Conservation (phyloP, 495 filamentous ascomycete genomes). For the Achaetomiella virescens region DNA sequence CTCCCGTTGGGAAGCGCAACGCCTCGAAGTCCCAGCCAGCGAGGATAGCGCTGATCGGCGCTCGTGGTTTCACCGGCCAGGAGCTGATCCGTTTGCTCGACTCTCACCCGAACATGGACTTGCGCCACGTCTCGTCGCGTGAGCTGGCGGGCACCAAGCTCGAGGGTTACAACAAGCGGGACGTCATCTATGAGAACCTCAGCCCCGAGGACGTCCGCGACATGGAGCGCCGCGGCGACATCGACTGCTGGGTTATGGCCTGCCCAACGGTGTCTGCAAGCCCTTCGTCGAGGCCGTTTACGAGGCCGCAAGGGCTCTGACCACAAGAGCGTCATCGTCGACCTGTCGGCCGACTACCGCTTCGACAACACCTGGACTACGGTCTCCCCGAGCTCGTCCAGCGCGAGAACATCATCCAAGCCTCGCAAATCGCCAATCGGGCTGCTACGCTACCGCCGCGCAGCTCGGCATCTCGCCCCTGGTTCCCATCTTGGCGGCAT, state of each 20-base stretch:
- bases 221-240: conserved; percentile 85
- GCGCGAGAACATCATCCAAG: conserved; percentile 68
- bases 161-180: conserved; percentile 86
- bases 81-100: conserved; percentile 87
- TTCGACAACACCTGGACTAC: conserved; percentile 92
- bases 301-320: conserved; percentile 50
- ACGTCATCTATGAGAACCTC: conserved; percentile 90
- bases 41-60: conserved; percentile 86
- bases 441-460: conserved; percentile 95
- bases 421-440: conserved; percentile 86
- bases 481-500: conserved; percentile 67
- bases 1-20: conserved; percentile 91
- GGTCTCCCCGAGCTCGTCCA: conserved; percentile 85
- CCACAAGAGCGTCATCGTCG: conserved; percentile 76
- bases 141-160: conserved; percentile 88
- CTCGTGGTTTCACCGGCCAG: conserved; percentile 93
- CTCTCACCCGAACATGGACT: conserved; percentile 87
- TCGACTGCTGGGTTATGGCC: conserved; percentile 99
- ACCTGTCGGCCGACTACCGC: conserved; percentile 91
- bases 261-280: conserved; percentile 95
- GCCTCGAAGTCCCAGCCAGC: conserved; percentile 74
- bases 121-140: conserved; percentile 88
- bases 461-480: conserved; percentile 87
- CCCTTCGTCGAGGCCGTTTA: conserved; percentile 91
- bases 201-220: conserved; percentile 81